Evolutionary conservation across 352 stramenopile genomes (phyloP), one percentile per base, ranked within the genome.

Genomic region (Globisporangium megalacanthum): DNA sequence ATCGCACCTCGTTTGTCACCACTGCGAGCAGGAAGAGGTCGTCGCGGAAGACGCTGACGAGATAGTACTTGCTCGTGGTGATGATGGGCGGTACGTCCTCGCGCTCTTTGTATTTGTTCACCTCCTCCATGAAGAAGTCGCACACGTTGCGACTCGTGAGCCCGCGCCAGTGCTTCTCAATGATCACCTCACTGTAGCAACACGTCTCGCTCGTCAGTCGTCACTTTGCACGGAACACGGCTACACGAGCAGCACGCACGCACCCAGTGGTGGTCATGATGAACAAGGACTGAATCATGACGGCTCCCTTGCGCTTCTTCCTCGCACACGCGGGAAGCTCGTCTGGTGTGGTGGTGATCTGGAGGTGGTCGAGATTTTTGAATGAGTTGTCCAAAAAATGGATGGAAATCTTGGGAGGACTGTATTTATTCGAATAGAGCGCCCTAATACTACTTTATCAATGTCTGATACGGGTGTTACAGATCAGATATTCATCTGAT

Each of bases 91-190:
- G 83, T 29, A 96, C 84, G 63, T 96, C 86, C 61, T 92, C 82
- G 9, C 83, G 81, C 60, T 90, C 77, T 31, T 81, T 79, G 67
- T 94, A 94, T 69, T 94, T 98, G 81, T 89, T 98, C 65, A 96
- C 95, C 61, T 97, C 86, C 57, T 98, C 91, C 95, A 98, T 98
- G 79, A 99, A 99, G 66, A 97, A 97, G 59, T 99, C 96, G 73
- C 96, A 98, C 52, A 99, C 87, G 58, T 90, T 96, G 57, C 97
- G 90, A 57, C 79, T 95, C 33, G 94, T 98, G 50, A 97, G 81
- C 4, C 89, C 94, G 29, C 96, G 92, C 88, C 97, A 99, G 72
- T 99, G 97, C 66, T 98, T 98, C 76, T 99, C 97, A 66, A 99
- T 98, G 61, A 99, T 89, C 49, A 98, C 89, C 79, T 99, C 96